Evolutionary conservation across 2,329 filamentous ascomycete genomes (phyloP).

Genomic region (Cordyceps javanica): DNA sequence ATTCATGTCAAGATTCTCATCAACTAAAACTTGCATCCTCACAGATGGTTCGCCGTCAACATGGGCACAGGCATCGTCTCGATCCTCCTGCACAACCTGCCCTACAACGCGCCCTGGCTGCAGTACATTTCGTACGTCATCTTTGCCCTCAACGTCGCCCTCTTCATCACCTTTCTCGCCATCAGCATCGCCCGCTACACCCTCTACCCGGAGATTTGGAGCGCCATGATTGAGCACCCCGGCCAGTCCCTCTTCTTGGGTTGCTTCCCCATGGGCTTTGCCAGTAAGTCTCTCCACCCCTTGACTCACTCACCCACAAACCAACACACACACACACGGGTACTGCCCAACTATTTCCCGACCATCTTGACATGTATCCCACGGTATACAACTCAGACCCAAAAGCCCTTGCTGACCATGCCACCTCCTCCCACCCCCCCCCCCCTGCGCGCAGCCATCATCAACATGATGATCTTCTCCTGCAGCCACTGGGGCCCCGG

Average conservation of each 20-base stretch:
- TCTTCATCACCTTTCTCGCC: constrained; percentile 49
- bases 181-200: constrained; percentile 56
- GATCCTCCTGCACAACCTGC: constrained; percentile 55
- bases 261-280: constrained; percentile 62
- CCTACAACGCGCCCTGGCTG: constrained; percentile 53
- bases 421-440: not conserved
- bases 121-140: constrained; percentile 54
- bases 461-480: constrained; percentile 57
- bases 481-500: constrained; percentile 58
- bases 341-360: not conserved
- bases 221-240: constrained; percentile 59
- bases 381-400: not conserved
- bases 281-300: no score
- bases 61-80: constrained; percentile 66
- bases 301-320: not conserved
- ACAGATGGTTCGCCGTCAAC: constrained; percentile 51
- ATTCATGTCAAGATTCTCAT: no score
- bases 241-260: constrained; percentile 63
- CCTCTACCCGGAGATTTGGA: constrained; percentile 61
- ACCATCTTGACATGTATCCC: not conserved
- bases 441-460: constrained; percentile 37
- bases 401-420: not conserved
- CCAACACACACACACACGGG: not conserved
- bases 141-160: constrained; percentile 51
- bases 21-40: not conserved